phyloP scores from a whole-genome alignment of 139 green algal species.

The Zygnema cylindricum region DNA sequence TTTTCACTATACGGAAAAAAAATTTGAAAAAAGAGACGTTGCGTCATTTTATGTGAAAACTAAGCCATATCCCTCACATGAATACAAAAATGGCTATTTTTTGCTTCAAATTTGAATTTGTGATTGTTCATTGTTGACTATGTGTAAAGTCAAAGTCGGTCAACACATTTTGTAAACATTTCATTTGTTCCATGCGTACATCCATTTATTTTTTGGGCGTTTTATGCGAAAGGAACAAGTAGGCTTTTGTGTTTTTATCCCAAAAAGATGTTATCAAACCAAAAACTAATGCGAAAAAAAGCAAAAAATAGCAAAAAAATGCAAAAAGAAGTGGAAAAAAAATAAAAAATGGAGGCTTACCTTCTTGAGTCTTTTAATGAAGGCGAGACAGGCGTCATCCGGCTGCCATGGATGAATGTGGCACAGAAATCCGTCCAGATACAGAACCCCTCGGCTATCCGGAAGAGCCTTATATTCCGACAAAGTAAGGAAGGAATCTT shows the following conservation, averaged over 20 bases:
- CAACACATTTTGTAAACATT: too few relatives aligned
- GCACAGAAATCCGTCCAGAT: slow-evolving; percentile 12
- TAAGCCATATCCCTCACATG: too few relatives aligned
- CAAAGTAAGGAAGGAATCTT: neutral
- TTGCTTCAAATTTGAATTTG: too few relatives aligned
- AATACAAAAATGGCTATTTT: too few relatives aligned
- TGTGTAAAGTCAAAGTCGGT: too few relatives aligned
- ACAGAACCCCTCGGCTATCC: neutral
- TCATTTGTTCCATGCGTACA: too few relatives aligned
- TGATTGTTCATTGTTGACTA: too few relatives aligned
- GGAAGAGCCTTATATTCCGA: neutral
- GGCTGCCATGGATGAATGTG: slow-evolving; percentile 16
- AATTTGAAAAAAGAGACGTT: too few relatives aligned
- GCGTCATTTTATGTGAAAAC: too few relatives aligned
- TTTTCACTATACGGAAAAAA: too few relatives aligned
- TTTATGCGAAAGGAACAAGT: neutral
- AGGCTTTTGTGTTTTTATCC: too few relatives aligned
- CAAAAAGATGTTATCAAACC: neutral
- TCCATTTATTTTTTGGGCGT: too few relatives aligned
- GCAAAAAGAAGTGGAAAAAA: neutral
- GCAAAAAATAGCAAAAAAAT: neutral
- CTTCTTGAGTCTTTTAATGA: neutral
- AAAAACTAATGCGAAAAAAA: neutral
- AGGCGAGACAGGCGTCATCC: neutral
- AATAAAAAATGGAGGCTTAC: neutral